A percentile compares a stretch with the other conserved stretches of the same genome.
These are phyloP conservation scores for Colletotrichum sidae DNA, from an alignment of 2,329 filamentous ascomycete genomes.

Conservation along the genomic window DNA sequence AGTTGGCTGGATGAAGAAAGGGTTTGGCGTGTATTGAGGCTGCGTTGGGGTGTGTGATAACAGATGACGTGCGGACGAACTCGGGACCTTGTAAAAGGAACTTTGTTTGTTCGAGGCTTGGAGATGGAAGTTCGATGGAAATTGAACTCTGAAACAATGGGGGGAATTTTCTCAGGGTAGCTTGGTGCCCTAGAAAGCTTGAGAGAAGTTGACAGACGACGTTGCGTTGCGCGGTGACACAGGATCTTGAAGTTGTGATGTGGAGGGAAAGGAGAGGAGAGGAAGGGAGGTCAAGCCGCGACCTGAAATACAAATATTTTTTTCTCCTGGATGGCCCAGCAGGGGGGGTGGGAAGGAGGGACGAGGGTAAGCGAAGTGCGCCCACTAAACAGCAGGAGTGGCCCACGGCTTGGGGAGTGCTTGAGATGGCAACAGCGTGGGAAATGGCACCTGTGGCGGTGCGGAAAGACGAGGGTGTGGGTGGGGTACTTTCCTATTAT, in stretches of 20 bases:
- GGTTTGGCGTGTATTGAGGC: slow-evolving; percentile 45
- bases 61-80: slow-evolving; percentile 55
- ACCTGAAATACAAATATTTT: slow-evolving; percentile 54
- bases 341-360: slow-evolving; percentile 32
- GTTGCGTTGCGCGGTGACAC: slow-evolving; percentile 61
- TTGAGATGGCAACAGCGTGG: slow-evolving; percentile 26
- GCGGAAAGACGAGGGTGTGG: slow-evolving; percentile 20
- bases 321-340: slow-evolving; percentile 38
- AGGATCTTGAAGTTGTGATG: slow-evolving; percentile 59
- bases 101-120: slow-evolving; percentile 56
- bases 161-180: slow-evolving; percentile 79
- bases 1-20: slow-evolving; percentile 51
- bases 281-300: slow-evolving; percentile 44
- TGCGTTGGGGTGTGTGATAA: slow-evolving; percentile 60
- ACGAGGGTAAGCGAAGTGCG: slow-evolving; percentile 38
- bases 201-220: slow-evolving; percentile 56
- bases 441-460: slow-evolving; percentile 33
- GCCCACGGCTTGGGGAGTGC: slow-evolving; percentile 29
- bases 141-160: slow-evolving; percentile 80
- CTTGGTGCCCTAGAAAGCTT: slow-evolving; percentile 84
- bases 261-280: slow-evolving; percentile 45
- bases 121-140: slow-evolving; percentile 54
- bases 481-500: slow-evolving; percentile 36
- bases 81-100: slow-evolving; percentile 47
- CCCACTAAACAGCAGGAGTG: slow-evolving; percentile 36